Conservation (phyloP, 352 stramenopile genomes). For the Plasmopara viticola region DNA sequence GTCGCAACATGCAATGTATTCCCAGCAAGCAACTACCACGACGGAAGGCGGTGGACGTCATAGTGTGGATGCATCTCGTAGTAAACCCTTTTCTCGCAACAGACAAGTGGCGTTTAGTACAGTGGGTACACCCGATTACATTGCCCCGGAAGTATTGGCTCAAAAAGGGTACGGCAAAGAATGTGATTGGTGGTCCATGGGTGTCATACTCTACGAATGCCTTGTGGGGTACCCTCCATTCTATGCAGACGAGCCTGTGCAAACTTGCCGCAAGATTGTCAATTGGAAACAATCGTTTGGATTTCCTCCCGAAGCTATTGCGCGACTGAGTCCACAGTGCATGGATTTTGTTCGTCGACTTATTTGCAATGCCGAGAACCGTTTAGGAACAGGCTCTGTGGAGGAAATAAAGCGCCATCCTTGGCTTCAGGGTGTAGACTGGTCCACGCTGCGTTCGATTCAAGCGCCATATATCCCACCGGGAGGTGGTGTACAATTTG, state of each 20-base stretch:
- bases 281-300: conserved; percentile 84
- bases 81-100: conserved; percentile 37
- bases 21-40: conserved; percentile 17
- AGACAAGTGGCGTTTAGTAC: conserved; percentile 95
- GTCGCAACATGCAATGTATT: conserved; percentile 60
- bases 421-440: conserved; percentile 95
- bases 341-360: conserved; percentile 91
- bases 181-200: conserved; percentile 99
- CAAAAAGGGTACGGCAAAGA: conserved; percentile 80
- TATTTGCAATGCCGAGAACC: conserved; percentile 91
- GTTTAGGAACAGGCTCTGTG: conserved; percentile 90
- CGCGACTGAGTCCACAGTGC: conserved; percentile 69
- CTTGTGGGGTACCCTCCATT: conserved; percentile 99
- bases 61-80: conserved; percentile 46
- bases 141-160: conserved; percentile 96
- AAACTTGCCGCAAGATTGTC: conserved; percentile 95
- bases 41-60: conserved; percentile 22
- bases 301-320: conserved; percentile 63
- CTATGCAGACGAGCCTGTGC: conserved; percentile 96
- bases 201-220: conserved; percentile 99
- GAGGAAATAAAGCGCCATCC: conserved; percentile 96
- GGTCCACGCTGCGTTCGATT: conserved; percentile 74
- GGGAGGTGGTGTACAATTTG: conserved; percentile 85
- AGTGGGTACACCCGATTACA: conserved; percentile 99
- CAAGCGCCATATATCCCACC: conserved; percentile 87